These are phyloP conservation scores for Phytophthora colocasiae DNA, from an alignment of 352 stramenopile genomes.

Conservation along the genomic window DNA sequence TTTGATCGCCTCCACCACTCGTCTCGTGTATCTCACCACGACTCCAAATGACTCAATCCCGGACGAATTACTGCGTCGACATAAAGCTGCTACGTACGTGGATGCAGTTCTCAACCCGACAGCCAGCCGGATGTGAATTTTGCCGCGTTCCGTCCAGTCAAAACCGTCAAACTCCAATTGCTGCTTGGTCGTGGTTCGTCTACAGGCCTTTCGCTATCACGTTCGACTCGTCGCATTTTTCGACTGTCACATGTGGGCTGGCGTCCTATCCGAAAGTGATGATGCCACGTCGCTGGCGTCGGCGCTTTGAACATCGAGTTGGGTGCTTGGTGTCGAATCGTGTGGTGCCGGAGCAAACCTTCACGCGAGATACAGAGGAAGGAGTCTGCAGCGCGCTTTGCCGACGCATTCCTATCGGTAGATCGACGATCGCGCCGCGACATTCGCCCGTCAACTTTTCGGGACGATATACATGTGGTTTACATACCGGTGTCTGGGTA, in stretches of 20 bases:
- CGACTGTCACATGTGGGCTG: no score
- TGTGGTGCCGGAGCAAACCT: conserved; percentile 2
- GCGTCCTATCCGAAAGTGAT: no score
- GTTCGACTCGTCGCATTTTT: no score
- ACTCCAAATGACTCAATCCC: conserved; percentile 38
- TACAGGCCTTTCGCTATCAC: no score
- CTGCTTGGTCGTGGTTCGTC: no score
- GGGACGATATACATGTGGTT: no score
- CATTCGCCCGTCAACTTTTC: no score
- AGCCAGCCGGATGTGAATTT: no score
- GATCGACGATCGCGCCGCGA: not conserved
- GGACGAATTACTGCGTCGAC: conserved; percentile 55
- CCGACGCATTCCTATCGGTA: not conserved
- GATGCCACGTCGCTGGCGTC: no score
- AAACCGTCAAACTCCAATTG: no score
- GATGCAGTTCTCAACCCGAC: conserved; percentile 62
- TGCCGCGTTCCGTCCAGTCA: no score
- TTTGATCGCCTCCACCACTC: conserved; percentile 68
- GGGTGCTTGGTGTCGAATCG: conserved; percentile 7
- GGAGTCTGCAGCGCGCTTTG: not conserved
- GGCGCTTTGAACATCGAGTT: conserved; percentile 6
- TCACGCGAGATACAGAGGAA: not conserved
- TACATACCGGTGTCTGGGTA: not conserved
- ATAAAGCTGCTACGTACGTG: conserved; percentile 77
- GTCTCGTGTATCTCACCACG: conserved; percentile 72